Percentiles rank a stretch among this genome's conserved stretches.
Evolutionary conservation across 2,329 filamentous ascomycete species (phyloP).

Genomic region (Helotiales sp.): DNA sequence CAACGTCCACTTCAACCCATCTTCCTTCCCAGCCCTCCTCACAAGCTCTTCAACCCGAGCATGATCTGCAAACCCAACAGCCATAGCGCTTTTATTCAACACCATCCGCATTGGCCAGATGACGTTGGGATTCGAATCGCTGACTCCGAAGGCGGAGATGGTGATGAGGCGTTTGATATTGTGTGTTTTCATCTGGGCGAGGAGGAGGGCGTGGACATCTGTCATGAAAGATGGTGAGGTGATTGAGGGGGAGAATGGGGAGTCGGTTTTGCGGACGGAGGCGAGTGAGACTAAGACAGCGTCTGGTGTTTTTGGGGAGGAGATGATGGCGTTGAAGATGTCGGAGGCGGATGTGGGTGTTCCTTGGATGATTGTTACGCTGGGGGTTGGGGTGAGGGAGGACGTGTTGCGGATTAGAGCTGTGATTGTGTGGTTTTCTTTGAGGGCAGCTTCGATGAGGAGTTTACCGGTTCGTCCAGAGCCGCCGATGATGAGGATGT

Average conservation of each 20-base stretch:
- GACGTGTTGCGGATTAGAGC: slow-evolving; percentile 51
- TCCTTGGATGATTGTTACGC: slow-evolving; percentile 49
- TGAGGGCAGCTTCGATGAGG: slow-evolving; percentile 48
- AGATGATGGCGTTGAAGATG: slow-evolving; percentile 45
- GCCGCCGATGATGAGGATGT: slow-evolving; percentile 52
- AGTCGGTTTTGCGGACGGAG: slow-evolving; percentile 51
- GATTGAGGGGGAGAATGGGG: slow-evolving; percentile 53
- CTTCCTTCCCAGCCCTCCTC: slow-evolving; percentile 4
- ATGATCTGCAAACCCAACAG: slow-evolving; percentile 53
- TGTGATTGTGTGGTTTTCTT: slow-evolving; percentile 50
- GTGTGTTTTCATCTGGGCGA: slow-evolving; percentile 47
- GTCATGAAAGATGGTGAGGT: slow-evolving; percentile 54
- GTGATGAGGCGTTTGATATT: slow-evolving; percentile 50
- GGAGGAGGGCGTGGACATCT: slow-evolving; percentile 47
- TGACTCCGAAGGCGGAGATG: slow-evolving; percentile 57
- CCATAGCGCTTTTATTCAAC: slow-evolving; percentile 49
- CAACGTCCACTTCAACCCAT: slow-evolving; percentile 26
- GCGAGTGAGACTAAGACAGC: slow-evolving; percentile 56
- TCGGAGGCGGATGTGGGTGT: slow-evolving; percentile 44
- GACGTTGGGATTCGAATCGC: slow-evolving; percentile 50
- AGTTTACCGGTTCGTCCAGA: slow-evolving; percentile 54
- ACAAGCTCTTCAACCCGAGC: slow-evolving; percentile 38
- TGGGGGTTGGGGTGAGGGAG: slow-evolving; percentile 40
- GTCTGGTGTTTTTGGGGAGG: slow-evolving; percentile 34
- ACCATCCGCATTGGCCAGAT: slow-evolving; percentile 49